Evolutionary conservation across 805 yeast species (phyloP).

Genomic region (Metschnikowia corniflorae): DNA sequence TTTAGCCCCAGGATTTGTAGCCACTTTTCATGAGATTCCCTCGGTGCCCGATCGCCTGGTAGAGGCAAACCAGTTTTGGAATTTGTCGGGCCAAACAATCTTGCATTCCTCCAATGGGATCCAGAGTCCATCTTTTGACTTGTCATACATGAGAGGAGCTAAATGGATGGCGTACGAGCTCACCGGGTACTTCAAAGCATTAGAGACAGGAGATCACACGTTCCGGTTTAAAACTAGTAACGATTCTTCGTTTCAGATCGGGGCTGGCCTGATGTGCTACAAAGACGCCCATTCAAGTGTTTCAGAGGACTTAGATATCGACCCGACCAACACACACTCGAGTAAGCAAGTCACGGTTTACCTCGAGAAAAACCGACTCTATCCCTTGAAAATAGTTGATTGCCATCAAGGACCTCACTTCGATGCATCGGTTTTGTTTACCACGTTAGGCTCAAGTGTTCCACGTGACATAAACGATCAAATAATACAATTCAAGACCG

Average conservation of each 20-base stretch:
- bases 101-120: background rate
- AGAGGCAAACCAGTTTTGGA: background rate
- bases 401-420: background rate
- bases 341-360: background rate
- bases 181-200: background rate
- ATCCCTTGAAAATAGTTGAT: background rate
- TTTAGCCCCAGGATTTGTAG: background rate
- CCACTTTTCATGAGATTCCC: background rate
- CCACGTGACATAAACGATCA: background rate
- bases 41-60: background rate
- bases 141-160: background rate
- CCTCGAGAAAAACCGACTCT: background rate
- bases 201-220: background rate
- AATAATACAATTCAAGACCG: background rate
- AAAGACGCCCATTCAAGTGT: background rate
- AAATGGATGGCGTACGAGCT: background rate
- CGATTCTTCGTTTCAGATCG: background rate
- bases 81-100: background rate
- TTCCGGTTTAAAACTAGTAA: background rate
- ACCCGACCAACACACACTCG: background rate
- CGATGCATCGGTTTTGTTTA: background rate
- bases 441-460: background rate
- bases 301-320: background rate
- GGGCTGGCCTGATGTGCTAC: slow-evolving; percentile 1
- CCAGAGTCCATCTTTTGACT: background rate